Conservation (phyloP, 2,329 filamentous ascomycete genomes). For the Penicillium aurantiogriseum region DNA sequence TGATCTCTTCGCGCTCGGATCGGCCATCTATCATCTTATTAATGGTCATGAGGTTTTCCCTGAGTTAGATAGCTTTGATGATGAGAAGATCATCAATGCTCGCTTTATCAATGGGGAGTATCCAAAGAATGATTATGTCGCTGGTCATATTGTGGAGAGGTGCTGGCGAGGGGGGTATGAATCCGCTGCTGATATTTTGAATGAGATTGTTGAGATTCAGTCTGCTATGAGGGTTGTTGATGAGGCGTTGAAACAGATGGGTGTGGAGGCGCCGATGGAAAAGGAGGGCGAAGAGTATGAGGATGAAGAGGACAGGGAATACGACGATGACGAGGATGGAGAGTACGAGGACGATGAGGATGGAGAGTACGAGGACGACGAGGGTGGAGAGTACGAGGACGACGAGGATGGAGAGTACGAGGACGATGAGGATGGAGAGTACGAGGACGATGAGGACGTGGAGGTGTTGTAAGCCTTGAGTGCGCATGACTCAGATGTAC, state of each 20-base stretch:
- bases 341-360: background rate
- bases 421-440: background rate
- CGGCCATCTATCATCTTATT: constrained; percentile 23
- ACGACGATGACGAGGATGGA: background rate
- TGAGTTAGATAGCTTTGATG: constrained; percentile 8
- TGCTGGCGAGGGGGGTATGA: constrained; percentile 18
- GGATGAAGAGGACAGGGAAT: no score
- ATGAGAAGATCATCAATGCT: background rate
- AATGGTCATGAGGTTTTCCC: constrained; percentile 17
- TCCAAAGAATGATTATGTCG: constrained; percentile 12
- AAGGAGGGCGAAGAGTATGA: background rate
- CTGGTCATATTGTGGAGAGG: constrained; percentile 13
- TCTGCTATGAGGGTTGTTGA: background rate
- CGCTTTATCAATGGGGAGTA: constrained; percentile 10
- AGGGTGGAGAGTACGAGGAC: no score
- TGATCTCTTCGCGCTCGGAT: constrained; percentile 25
- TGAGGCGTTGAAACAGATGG: background rate
- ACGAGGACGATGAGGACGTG: background rate
- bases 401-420: background rate
- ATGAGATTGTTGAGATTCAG: constrained; percentile 4
- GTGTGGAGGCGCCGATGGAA: background rate
- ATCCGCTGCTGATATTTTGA: constrained; percentile 10
- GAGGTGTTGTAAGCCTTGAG: background rate
- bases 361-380: background rate
- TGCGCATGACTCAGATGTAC: background rate